Base-by-base conservation (phyloP, 371 early-diverging fungal genomes). In the Mucor indicus region DNA sequence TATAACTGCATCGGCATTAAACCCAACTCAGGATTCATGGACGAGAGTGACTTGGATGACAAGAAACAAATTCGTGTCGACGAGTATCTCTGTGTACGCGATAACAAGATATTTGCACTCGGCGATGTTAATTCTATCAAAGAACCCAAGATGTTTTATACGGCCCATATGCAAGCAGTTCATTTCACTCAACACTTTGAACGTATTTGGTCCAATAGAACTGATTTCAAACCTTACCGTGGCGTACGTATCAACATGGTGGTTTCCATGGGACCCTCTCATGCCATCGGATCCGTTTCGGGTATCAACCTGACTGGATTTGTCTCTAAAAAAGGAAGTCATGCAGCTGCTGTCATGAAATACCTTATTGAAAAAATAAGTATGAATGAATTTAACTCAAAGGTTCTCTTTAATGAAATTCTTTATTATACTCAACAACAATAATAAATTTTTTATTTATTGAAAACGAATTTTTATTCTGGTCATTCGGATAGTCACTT, bases 81-180 rank as follows among this genome's bases (percentile, higher is more conserved):
- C 27, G 38, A 49, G 1, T 56, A 21, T 16, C 53, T 72, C 12
- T 47, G 36, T 3, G 35, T 43, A 1, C 11, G 4, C 6, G 30
- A 29, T 12, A 19, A 20, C 2, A 50, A 65, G 23, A 46, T 74
- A 0, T 74, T 58, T 56, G 65, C 70, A 4, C 25, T 70, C 19
- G 70, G 70, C 4, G 75, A 69, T 53, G 51, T 58, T 3, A 63
- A 54, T 29, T 47, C 53, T 29, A 3, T 58, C 4, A 39, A 54
- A 0, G 70, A 74, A n/a, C 60, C 65, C n/a, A 74, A 74, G 30
- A 48, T 70, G 44, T 74, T 55, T 39, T 74, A 63, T 37, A 69
- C 64, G 7, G 67, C 74, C 0, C 69, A 69, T 33, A 67, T 69
- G 63, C 69, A 74, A 49, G 69, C 65, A 11, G 24, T 74, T 4